Evolutionary conservation across 2,329 filamentous ascomycete genomes (phyloP), one percentile per base, ranked within the genome.

Genomic region (Berkeleyomyces rouxiae): DNA sequence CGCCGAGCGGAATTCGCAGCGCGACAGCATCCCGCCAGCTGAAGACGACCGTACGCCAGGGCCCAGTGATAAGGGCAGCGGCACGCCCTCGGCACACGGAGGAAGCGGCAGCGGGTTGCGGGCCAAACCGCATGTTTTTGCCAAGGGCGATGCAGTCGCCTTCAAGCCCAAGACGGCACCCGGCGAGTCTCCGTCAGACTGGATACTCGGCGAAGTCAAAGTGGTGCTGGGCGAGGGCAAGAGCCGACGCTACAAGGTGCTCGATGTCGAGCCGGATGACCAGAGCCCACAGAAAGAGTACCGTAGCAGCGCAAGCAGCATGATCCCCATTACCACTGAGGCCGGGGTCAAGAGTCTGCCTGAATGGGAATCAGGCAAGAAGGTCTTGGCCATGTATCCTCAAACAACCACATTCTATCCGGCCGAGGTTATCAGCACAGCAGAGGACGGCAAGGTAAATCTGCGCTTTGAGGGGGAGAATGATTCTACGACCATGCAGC

Each of bases 371-470:
- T 74, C 81, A 46, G 86, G 87, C 53, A 88, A 86, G 70, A 81
- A 83, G 55, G 88, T 92, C 7, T 76, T 92, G 63, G 88, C 88
- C 0, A 76, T 90, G 64, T 93, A 93, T 69, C 88, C 88, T 0
- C 85, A 90, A 68, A 92, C 88, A 0, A 91, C 88, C 0, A 91
- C 87, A 0, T 92, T 93, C 68, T 93, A 93, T 71, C 85, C 87
- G 70, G 88, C 88, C 1, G 87, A 90, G 67, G 88, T 92, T 7
- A 86, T 88, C 73, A 84, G 84, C 43, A 64, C 60, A n/a, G 39
- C 63, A 63, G 75, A 75, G 46, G 71, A 77, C 65, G 69, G 77
- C 47, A 79, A 78, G 65, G 82, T 86, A 49, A 80, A 81, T 63
- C 75, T 92, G 66, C 84, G 88, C 66, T 92, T 92, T 68, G 88